Percentiles rank a stretch among this genome's conserved stretches.
These are phyloP conservation scores for Phytophthora podocarpi DNA, from an alignment of 352 stramenopile genomes.

Conservation along the genomic window DNA sequence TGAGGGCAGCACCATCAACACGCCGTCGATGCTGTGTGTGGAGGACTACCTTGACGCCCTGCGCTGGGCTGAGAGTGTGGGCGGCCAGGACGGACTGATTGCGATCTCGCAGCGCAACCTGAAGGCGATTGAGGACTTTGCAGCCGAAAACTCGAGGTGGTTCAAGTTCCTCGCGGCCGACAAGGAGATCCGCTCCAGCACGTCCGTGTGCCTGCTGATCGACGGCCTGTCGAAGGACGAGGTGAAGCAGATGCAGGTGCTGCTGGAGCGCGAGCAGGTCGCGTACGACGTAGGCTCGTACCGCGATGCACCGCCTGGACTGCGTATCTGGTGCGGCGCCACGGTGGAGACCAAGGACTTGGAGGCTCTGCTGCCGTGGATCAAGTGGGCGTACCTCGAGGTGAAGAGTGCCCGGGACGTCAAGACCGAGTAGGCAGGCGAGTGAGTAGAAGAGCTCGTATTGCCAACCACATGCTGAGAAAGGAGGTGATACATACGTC, in stretches of 20 bases:
- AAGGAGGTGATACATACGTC: not conserved
- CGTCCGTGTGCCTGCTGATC: slow-evolving; percentile 97
- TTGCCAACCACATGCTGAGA: slow-evolving; percentile 32
- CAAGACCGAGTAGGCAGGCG: slow-evolving; percentile 32
- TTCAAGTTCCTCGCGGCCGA: slow-evolving; percentile 97
- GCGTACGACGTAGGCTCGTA: slow-evolving; percentile 99
- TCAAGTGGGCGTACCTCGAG: slow-evolving; percentile 97
- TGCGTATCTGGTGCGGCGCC: slow-evolving; percentile 99
- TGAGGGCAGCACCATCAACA: slow-evolving; percentile 99
- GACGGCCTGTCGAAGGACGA: slow-evolving; percentile 91
- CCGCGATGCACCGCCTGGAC: slow-evolving; percentile 96
- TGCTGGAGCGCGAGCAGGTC: slow-evolving; percentile 96
- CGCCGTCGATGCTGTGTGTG: slow-evolving; percentile 98
- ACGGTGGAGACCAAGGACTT: slow-evolving; percentile 98
- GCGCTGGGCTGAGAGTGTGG: slow-evolving; percentile 95
- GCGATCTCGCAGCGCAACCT: slow-evolving; percentile 95
- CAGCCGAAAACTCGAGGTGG: slow-evolving; percentile 94
- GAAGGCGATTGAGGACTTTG: slow-evolving; percentile 95
- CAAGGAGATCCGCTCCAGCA: slow-evolving; percentile 94
- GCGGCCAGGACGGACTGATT: slow-evolving; percentile 94
- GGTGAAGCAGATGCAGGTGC: slow-evolving; percentile 96
- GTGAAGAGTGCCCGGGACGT: slow-evolving; percentile 62
- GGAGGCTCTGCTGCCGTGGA: slow-evolving; percentile 97
- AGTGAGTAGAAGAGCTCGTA: not conserved
- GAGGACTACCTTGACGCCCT: slow-evolving; percentile 99